Evolutionary conservation across 2,329 filamentous ascomycete genomes (phyloP), one percentile per base, ranked within the genome.

Genomic region (Truncatella angustata): DNA sequence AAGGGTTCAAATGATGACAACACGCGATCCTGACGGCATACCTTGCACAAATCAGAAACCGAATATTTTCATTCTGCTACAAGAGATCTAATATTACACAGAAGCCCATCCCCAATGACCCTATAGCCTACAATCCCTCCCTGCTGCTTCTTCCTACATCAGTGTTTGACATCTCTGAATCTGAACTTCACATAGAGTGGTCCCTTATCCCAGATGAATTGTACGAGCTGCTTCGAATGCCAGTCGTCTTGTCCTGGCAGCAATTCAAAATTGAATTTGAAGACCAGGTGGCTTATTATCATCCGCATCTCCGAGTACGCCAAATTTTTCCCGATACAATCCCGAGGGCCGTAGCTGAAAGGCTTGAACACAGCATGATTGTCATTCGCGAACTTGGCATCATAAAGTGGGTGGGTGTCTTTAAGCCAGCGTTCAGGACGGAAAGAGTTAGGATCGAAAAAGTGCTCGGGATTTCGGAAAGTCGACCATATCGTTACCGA

Each of bases 401-500:
- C 49, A 32, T 58, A 43, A 11, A 53, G 51, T 48, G 54, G 40
- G 44, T 58, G 49, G 4, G 47, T 28, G 14, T 39, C 12, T 5
- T 56, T 54, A 18, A 60, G 52, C 55, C 55, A 58, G 9, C 57
- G 53, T 24, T 60, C 54, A 2, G 58, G 57, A 36, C 30, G 26
- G 28, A 56, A 60, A n/a, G 44, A 39, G 6, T 51, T 64, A 0
- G 79, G 72, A 1, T 76, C 66, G 10, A 64, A 64, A 58, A 79
- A 82, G 57, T 77, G 67, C 10, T 65, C 59, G 1, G 70, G 64
- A 47, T 72, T 73, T 54, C 72, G 72, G 56, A 46, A 28, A 2
- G 73, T 66, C 3, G 74, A 66, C 61, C 68, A 77, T 34, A 79
- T 75, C 36, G 71, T 69, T 1, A 78, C 65, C 1, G 69, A 65